Evolutionary conservation across 169 alveolate genomes (phyloP), one percentile per base, ranked within the genome.

Genomic region (Fabrea salina): DNA sequence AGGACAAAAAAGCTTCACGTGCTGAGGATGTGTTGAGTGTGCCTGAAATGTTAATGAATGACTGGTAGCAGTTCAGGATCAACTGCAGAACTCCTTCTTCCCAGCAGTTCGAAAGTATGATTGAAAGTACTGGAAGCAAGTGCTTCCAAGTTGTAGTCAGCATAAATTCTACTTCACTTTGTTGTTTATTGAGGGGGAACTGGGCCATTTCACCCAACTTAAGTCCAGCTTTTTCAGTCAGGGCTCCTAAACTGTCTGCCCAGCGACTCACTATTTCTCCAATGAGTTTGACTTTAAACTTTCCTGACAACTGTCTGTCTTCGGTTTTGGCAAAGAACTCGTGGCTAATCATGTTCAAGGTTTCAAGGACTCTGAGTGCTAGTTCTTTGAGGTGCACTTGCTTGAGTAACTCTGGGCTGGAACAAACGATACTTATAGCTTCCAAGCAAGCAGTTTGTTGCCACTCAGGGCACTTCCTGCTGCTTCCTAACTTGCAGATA

Each of bases 1-100:
- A 44, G 0, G 47, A 8, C 37, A 72, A 32, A 13, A 51, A 32
- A 11, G 50, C 25, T 50, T 72, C 80, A 25, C 80, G 13, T 13
- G 58, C 70, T 27, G 22, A 30, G 22, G 22, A 11, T 25, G 51
- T 8, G n/a, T 8, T 19, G 7, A 72, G n/a, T 8, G 80, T 22
- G 16, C 80, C 80, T 50, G 53, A 49, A 5, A 72, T 8, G 5
- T 72, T 72, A 33, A 72, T 51, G n/a, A 51, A 16, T 0, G 35
- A 13, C 70, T 72, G 70, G 51, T 72, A 72, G 5, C 19, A 11
- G 19, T 47, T 72, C 7, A 72, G 50, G 25, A 72, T 19, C 8
- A n/a, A 8, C 70, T 72, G 70, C 49, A 72, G 40, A 11, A 51
- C 8, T 27, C 71, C 19, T 33, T 72, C 80, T 30, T 72, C 70